Conservation (phyloP, 2,329 filamentous ascomycete genomes). For the Fusarium buharicum region DNA sequence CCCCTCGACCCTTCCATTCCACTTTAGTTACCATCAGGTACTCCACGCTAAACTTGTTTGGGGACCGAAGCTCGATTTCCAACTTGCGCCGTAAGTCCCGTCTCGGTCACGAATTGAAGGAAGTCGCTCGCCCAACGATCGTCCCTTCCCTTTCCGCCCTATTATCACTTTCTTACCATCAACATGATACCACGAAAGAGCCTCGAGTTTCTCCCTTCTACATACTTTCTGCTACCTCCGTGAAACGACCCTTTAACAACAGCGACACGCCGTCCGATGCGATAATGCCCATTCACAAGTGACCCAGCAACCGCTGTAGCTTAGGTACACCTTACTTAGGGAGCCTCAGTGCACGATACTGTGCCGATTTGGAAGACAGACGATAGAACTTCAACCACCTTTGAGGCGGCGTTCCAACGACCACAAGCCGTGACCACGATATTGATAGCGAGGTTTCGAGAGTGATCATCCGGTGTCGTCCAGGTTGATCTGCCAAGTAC, state of each 20-base stretch:
- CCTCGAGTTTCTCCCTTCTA: constrained; percentile 12
- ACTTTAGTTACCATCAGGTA: constrained; percentile 35
- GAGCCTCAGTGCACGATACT: constrained; percentile 5
- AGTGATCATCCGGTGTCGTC: constrained; percentile 13
- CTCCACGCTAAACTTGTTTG: constrained; percentile 48
- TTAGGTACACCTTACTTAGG: too few relatives aligned
- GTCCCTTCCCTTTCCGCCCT: constrained; percentile 12
- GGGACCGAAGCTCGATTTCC: constrained; percentile 48
- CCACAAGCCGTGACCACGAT: constrained; percentile 8
- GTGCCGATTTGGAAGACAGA: constrained; percentile 6
- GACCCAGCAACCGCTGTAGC: constrained; percentile 4
- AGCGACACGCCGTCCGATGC: constrained; percentile 10
- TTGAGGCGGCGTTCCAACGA: constrained; percentile 9
- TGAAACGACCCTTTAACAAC: constrained; percentile 18
- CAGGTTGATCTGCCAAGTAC: constrained; percentile 8
- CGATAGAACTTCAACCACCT: not conserved
- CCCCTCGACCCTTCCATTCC: constrained; percentile 30
- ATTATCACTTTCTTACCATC: constrained; percentile 16
- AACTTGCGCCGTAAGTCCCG: not conserved
- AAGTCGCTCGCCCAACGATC: constrained; percentile 38
- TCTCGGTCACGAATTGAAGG: constrained; percentile 38
- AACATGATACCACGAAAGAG: constrained; percentile 36
- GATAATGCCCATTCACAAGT: constrained; percentile 27
- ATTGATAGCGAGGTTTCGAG: constrained; percentile 2
- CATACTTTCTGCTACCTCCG: constrained; percentile 18